These are phyloP conservation scores for Saitozyma sp. DNA, from an alignment of 768 basidiomycete species.

Conservation along the genomic window DNA sequence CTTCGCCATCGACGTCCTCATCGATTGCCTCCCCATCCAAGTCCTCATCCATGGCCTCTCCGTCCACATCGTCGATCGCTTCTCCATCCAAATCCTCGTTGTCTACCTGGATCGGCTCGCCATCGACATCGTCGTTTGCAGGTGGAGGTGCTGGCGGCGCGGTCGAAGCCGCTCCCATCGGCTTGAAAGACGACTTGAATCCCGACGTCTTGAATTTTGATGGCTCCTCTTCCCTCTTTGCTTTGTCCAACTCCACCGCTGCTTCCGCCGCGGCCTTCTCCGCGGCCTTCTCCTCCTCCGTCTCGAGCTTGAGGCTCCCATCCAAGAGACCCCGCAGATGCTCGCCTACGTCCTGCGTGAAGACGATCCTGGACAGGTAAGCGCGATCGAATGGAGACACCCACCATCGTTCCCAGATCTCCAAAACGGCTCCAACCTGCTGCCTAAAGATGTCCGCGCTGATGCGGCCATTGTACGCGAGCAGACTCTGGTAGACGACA, in stretches of 20 bases:
- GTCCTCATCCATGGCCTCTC: conserved; percentile 55
- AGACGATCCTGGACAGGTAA: conserved; percentile 67
- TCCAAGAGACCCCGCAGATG: conserved; percentile 75
- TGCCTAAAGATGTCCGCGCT: conserved; percentile 95
- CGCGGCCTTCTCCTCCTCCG: conserved; percentile 1
- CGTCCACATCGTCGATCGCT: conserved; percentile 55
- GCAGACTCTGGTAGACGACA: conserved; percentile 75
- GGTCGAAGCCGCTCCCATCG: conserved; percentile 14
- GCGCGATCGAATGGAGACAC: conserved; percentile 16
- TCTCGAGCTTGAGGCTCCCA: conserved; percentile 32
- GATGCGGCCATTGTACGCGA: conserved; percentile 85
- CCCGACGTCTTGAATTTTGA: conserved; percentile 48
- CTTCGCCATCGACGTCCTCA: background rate
- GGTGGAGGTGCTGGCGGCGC: conserved; percentile 22
- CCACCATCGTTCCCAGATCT: conserved; percentile 92
- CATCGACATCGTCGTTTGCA: conserved; percentile 13
- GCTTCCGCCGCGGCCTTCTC: background rate
- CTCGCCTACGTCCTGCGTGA: conserved; percentile 78
- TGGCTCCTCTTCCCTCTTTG: conserved; percentile 51
- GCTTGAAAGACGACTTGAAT: conserved; percentile 50
- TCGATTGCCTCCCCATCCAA: conserved; percentile 43
- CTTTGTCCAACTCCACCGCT: background rate
- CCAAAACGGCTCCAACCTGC: conserved; percentile 82
- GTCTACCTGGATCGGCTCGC: conserved; percentile 14
- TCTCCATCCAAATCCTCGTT: conserved; percentile 58